Evolutionary conservation across 2,329 filamentous ascomycete genomes (phyloP).

Genomic region (Penicillium sumatraense): DNA sequence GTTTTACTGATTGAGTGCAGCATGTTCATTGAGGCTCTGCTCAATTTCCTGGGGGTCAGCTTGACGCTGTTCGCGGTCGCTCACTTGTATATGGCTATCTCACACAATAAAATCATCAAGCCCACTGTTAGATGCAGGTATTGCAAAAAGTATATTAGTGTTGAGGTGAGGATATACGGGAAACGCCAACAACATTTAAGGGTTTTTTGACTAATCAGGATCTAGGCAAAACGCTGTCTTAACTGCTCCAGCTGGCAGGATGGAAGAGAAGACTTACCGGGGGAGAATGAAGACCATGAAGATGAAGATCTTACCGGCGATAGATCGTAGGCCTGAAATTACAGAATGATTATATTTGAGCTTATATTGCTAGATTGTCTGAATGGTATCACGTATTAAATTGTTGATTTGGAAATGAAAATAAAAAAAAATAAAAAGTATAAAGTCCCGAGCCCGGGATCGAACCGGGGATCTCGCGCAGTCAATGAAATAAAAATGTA

Average conservation of each 20-base stretch:
- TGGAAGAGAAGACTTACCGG: slow-evolving; percentile 53
- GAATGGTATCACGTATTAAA: no score
- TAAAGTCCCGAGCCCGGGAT: no score
- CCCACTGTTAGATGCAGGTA: slow-evolving; percentile 69
- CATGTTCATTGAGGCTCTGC: slow-evolving; percentile 49
- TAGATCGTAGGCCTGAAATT: slow-evolving; percentile 3
- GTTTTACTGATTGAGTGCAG: slow-evolving; percentile 12
- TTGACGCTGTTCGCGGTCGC: slow-evolving; percentile 68
- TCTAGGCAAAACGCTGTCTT: slow-evolving; percentile 54
- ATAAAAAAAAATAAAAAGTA: no score
- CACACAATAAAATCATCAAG: slow-evolving; percentile 72
- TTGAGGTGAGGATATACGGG: slow-evolving; percentile 59
- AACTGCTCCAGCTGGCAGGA: slow-evolving; percentile 65
- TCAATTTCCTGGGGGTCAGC: slow-evolving; percentile 70
- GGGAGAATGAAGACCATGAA: slow-evolving; percentile 6
- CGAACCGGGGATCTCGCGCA: no score
- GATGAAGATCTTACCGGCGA: slow-evolving; percentile 4
- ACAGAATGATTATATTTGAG: no score
- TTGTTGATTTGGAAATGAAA: no score
- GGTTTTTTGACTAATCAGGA: slow-evolving; percentile 11
- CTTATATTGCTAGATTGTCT: no score
- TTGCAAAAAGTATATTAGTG: slow-evolving; percentile 55
- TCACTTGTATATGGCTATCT: slow-evolving; percentile 63
- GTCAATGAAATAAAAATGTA: no score
- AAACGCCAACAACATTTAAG: neutral